Evolutionary conservation across 768 basidiomycete genomes (phyloP), one percentile per base, ranked within the genome.

Genomic region (Naganishia antarctica): DNA sequence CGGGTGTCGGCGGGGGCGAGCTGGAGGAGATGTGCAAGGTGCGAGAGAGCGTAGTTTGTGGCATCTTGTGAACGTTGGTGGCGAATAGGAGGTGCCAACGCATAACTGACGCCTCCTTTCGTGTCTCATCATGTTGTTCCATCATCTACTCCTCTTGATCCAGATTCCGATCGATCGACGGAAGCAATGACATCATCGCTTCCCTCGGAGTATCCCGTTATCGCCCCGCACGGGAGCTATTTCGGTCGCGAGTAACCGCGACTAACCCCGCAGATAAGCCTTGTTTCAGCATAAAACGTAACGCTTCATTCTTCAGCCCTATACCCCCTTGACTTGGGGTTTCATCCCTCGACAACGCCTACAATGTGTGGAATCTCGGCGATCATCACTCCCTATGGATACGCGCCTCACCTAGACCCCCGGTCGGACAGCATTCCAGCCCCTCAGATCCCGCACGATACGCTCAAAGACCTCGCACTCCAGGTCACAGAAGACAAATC

Each of bases 281-380:
- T 13, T 40, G 53, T 57, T 57, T 57, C 53, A 57, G 21, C 34
- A 18, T 41, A 41, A 57, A 34, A 57, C 53, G 40, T 16, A 15
- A 8, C 1, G 26, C 26, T 5, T 31, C 31, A 37, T 37, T n/a
- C 4, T 23, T 32, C 50, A 37, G 34, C 31, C 11, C 15, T n/a
- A 31, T 34, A 2, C 29, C 21, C 50, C 18, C 32, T 37, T 37
- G 16, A 3, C 32, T 37, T 12, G 1, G 34, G 9, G 26, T 31
- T 28, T 11, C 32, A 53, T 31, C 15, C 5, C n/a, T 23, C 2
- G 4, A 4, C 6, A 51, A 4, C 7, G 41, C 4, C 60, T 4
- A 49, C 18, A 31, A 62, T 62, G 61, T 62, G 61, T 28, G 61
- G 61, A 29, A 62, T 62, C 4, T 49, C 29, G 3, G 61, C 61